Base-by-base conservation (phyloP, 2,329 filamentous ascomycete species). In the Neonectria neomacrospora region DNA sequence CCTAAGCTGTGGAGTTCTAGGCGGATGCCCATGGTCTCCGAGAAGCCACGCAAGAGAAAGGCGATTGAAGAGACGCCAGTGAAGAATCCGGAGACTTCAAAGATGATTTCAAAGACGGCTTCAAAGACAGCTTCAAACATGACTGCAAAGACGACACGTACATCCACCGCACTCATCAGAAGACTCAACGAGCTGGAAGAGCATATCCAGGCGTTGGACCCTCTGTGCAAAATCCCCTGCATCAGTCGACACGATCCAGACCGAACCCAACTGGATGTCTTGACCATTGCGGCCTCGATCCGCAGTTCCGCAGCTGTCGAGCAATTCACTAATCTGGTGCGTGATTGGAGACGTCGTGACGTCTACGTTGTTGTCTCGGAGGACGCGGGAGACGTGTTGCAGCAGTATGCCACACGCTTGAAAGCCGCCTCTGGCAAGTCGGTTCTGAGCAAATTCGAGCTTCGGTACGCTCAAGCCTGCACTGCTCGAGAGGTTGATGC, bases 271-370 rank as follows among this genome's bases (percentile, higher is more conserved):
- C 11, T 56, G 20, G 54, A n/a, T 16, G 28, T 56, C 10, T 37
- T 56, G 16, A 47, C 9, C 7, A 45, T 18, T 14, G 53, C 20
- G 12, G 39, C 53, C 11, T 56, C 28, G 28, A 37, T 56, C 18
- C 41, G 18, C 16, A 56, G 41, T 12, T 45, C 26, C 11, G 4
- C 30, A 9, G 41, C 41, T 11, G 11, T 48, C 23, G 3, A n/a
- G 28, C 42, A 56, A 37, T 56, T 56, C 14, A 39, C 14, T 6
- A 23, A 47, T 20, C 42, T 56, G 14, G 54, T 56, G 7, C 8
- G 10, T 26, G 41, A 23, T 18, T 56, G 41, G 41, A 39, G 54
- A 45, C 28, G 8, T 32, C 30, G 28, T 18, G 14, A 47, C 10
- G 28, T 39, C 10, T 11, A 23, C 20, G 7, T 39, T 5, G 42